phyloP scores from a whole-genome alignment of 1,139 yeast species.

The Kazachstania sp. region DNA sequence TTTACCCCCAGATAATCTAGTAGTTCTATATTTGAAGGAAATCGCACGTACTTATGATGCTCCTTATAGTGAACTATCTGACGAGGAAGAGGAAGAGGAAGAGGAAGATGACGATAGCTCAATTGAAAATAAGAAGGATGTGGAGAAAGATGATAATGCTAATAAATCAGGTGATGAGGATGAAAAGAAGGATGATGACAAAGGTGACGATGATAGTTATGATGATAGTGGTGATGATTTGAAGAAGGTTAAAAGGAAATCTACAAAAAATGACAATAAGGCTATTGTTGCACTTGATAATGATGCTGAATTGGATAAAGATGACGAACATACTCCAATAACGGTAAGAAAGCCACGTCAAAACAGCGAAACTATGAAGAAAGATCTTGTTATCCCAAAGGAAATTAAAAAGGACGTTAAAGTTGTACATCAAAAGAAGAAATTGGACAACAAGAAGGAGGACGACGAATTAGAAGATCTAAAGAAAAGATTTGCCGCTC shows the following conservation, averaged over 20 bases:
- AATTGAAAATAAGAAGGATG: slow-evolving; percentile 21
- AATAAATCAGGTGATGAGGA: slow-evolving; percentile 7
- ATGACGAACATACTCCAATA: slow-evolving; percentile 35
- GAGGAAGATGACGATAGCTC: too few species aligned
- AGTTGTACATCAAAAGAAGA: slow-evolving; percentile 16
- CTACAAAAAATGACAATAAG: slow-evolving; percentile 19
- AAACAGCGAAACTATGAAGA: slow-evolving; percentile 39
- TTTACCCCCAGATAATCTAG: slow-evolving; percentile 61
- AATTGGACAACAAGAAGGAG: slow-evolving; percentile 21
- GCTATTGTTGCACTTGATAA: slow-evolving; percentile 30
- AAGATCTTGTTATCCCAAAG: slow-evolving; percentile 37
- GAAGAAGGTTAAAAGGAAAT: slow-evolving; percentile 13
- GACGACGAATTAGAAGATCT: slow-evolving; percentile 44
- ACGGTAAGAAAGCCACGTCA: slow-evolving; percentile 40
- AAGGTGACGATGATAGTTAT: slow-evolving; percentile 10
- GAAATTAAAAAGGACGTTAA: slow-evolving; percentile 31
- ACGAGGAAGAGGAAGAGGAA: slow-evolving; percentile 32
- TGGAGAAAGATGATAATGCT: too few species aligned
- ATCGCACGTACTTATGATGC: slow-evolving; percentile 76
- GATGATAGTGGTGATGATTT: too few species aligned
- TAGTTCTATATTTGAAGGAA: slow-evolving; percentile 63
- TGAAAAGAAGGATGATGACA: neutral
- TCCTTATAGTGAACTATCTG: slow-evolving; percentile 53
- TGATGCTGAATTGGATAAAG: slow-evolving; percentile 16
- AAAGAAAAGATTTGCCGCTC: slow-evolving; percentile 47